Evolutionary conservation across 2,329 filamentous ascomycete genomes (phyloP), one percentile per base, ranked within the genome.

Genomic region (Fusarium nanum): DNA sequence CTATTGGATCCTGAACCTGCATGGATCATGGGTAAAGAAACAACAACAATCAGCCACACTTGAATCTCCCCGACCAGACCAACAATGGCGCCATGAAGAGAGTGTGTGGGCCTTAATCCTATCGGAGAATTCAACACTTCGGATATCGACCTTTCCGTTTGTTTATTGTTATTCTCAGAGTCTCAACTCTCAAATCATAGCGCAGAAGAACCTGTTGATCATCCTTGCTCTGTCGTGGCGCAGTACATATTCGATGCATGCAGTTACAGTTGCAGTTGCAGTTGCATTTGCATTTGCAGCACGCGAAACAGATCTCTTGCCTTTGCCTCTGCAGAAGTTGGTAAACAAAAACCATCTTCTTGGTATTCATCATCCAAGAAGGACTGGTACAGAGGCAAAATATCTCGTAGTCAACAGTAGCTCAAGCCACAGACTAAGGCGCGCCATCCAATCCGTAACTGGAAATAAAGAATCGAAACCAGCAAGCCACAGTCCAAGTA

Each of bases 91-190:
- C 66, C 57, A 52, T 47, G 57, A 37, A 49, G 54, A 54, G 52
- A 49, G 49, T 44, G 56, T 60, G 30, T 56, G 61, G 28, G 20
- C 22, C 16, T 12, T 47, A n/a, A 45, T 46, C 68, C 64, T 72
- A 72, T 75, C 73, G 68, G 72, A 67, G 61, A 71, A 60, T 71
- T 71, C 60, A 53, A 41, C 34, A 52, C 34, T 50, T 62, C 68
- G 65, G 70, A 65, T 70, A 70, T 64, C 56, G 47, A 73, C 60
- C 53, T 65, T 72, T 70, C 67, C 54, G 42, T 56, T 68, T 68
- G 68, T 71, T 71, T 71, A 42, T 69, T 52, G 34, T 71, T 71
- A 60, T 57, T 71, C 41, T 45, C 25, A 30, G 20, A 12, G 23
- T 12, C 32, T 59, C 57, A 60, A 12, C 23, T 12, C 32, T 59